phyloP scores from a whole-genome alignment of 1,139 yeast genomes.

The Candida neerlandica region DNA sequence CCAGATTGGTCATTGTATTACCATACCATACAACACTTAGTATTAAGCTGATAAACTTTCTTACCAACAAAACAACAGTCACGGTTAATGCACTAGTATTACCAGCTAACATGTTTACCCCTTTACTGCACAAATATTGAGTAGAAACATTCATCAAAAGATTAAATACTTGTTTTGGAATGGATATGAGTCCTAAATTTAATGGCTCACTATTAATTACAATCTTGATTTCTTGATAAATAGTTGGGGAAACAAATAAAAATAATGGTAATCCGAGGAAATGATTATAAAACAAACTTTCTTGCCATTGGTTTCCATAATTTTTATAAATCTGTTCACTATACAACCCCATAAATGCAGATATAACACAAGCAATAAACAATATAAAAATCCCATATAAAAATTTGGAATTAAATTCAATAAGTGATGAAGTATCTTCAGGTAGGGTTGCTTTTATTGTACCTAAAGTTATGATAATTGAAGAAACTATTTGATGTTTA shows the following conservation, averaged over 20 bases:
- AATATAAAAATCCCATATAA: constrained; percentile 48
- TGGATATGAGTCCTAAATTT: neutral
- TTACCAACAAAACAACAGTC: constrained; percentile 56
- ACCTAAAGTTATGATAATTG: constrained; percentile 57
- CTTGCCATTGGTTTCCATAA: constrained; percentile 67
- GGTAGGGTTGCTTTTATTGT: constrained; percentile 53
- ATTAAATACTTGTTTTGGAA: constrained; percentile 23
- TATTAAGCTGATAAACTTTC: constrained; percentile 62
- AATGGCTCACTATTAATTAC: constrained; percentile 13
- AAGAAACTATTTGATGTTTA: constrained; percentile 39
- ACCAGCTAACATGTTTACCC: constrained; percentile 66
- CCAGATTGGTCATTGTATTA: constrained; percentile 40
- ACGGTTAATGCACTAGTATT: constrained; percentile 61
- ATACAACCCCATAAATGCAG: constrained; percentile 58
- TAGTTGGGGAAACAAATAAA: constrained; percentile 27
- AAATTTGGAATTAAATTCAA: constrained; percentile 18
- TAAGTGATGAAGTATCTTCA: neutral
- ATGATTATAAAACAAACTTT: constrained; percentile 64
- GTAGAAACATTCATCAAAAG: constrained; percentile 52
- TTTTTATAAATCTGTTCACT: constrained; percentile 51
- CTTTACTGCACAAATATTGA: constrained; percentile 66
- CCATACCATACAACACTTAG: constrained; percentile 55
- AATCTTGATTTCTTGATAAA: constrained; percentile 19
- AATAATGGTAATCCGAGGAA: constrained; percentile 60
- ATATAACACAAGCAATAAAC: constrained; percentile 48